Percentiles rank a stretch among this genome's conserved stretches.
Evolutionary conservation across 257 asterid genomes (phyloP).

Genomic region (Parsonsia alboflavescens): DNA sequence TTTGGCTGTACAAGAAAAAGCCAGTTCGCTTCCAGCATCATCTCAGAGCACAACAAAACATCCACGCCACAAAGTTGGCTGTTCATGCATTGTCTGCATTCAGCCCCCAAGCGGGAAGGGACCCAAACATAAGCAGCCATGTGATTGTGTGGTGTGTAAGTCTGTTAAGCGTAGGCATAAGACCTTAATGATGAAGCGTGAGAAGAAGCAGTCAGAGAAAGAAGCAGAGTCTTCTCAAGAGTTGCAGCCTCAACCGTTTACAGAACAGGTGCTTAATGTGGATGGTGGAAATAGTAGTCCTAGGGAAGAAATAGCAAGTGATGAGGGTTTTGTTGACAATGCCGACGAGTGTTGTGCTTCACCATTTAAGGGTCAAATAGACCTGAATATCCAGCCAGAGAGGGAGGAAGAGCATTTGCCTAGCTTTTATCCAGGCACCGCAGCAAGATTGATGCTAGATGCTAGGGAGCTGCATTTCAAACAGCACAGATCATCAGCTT

Average conservation of each 20-base stretch:
- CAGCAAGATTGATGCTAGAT: constrained; percentile 15
- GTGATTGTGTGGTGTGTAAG: constrained; percentile 59
- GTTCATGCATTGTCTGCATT: constrained; percentile 77
- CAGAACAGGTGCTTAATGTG: constrained; percentile 24
- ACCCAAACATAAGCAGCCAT: constrained; percentile 56
- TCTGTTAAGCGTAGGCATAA: constrained; percentile 53
- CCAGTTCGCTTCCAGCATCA: constrained; percentile 35
- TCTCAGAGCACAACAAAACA: constrained; percentile 54
- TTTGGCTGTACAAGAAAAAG: constrained; percentile 54
- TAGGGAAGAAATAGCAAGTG: constrained; percentile 23
- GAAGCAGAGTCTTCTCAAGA: constrained; percentile 42
- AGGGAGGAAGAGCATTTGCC: constrained; percentile 66
- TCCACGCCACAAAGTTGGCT: constrained; percentile 73
- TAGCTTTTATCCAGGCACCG: constrained; percentile 32
- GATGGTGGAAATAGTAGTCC: constrained; percentile 11
- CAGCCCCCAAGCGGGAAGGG: constrained; percentile 81
- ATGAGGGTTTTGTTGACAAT: constrained; percentile 27
- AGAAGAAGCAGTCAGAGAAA: constrained; percentile 44
- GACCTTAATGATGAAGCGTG: constrained; percentile 60
- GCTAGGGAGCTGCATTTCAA: constrained; percentile 27
- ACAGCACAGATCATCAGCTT: constrained; percentile 27
- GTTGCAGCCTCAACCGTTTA: constrained; percentile 18
- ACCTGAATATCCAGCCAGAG: constrained; percentile 85
- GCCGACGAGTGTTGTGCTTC: constrained; percentile 24
- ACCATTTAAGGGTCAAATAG: constrained; percentile 64